Evolutionary conservation across 2,329 filamentous ascomycete species (phyloP), one percentile per base, ranked within the genome.

Genomic region (Colletotrichum chlorophyti): DNA sequence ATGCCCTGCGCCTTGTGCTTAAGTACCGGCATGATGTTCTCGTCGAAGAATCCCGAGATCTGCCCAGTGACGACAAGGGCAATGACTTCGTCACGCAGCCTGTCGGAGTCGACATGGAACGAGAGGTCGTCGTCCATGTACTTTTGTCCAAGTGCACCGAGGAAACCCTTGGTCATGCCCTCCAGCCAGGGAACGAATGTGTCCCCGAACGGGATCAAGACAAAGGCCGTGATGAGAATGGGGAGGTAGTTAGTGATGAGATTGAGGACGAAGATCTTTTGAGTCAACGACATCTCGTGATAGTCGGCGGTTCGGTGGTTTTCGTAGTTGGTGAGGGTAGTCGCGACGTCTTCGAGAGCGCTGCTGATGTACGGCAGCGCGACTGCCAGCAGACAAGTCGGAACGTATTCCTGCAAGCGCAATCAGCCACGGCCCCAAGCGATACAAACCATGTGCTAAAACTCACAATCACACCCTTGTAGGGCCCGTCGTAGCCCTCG

Each of bases 161-260:
- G 62, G 2, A 88, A 80, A 2, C 78, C 80, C 15, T 83, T 70
- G 3, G 82, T 77, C 62, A 89, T 81, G 19, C 84, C 65, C 63
- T 91, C 84, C 1, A 92, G 79, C 65, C 86, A 84, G 0, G 90
- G 89, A 0, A 91, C 84, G 2, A 92, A 83, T 15, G 83, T 71
- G 40, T 81, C 81, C 24, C 88, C 89, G 62, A 91, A 91, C 0
- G 90, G 90, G 2, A 93, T 87, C 67, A 93, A 93, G 48, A 93
- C 83, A 66, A 93, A 93, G 0, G 90, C 90, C 0, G 89, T 93
- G 6, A 93, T 77, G 61, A 92, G 82, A 41, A 91, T 89, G 1
- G 89, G 89, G 1, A 92, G 79, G 68, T 93, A 93, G 4, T 90
- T 90, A 11, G 89, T 91, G 72, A 93, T 91, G 75, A 92, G 91